phyloP scores from a whole-genome alignment of 768 basidiomycete genomes.

The Pisolithus albus region DNA sequence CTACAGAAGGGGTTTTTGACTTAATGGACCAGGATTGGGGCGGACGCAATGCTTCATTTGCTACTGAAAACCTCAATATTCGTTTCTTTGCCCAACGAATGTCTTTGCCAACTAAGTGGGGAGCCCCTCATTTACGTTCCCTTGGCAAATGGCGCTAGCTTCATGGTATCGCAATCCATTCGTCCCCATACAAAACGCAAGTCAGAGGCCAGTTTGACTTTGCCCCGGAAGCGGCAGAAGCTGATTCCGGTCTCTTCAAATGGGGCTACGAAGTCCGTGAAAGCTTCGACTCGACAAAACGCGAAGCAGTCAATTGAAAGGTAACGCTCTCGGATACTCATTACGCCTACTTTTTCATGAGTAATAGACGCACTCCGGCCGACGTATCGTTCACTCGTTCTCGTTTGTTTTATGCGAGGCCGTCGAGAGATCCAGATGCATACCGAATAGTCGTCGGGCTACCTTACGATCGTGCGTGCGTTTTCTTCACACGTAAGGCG shows the following conservation, averaged over 20 bases:
- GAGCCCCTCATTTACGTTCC: conserved; percentile 49
- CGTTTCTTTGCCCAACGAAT: conserved; percentile 71
- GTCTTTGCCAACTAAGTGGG: conserved; percentile 79
- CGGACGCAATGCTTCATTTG: conserved; percentile 69
- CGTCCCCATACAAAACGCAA: conserved; percentile 11
- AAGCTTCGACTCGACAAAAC: conserved; percentile 3
- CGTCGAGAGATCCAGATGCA: conserved; percentile 44
- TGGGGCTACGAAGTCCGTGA: conserved; percentile 3
- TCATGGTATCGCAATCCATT: conserved; percentile 7
- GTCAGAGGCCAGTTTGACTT: conserved; percentile 12
- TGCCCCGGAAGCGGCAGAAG: conserved; percentile 25
- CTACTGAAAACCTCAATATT: conserved; percentile 73
- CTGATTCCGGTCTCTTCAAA: conserved; percentile 2
- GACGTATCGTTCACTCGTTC: conserved; percentile 48
- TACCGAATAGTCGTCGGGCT: conserved; percentile 55
- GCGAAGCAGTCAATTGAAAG: conserved; percentile 14
- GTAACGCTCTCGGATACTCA: conserved; percentile 3
- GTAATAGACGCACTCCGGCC: conserved; percentile 37
- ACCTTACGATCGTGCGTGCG: conserved; percentile 53
- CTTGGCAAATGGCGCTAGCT: conserved; percentile 13
- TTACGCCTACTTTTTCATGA: conserved; percentile 3
- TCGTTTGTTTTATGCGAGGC: conserved; percentile 64
- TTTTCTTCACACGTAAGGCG: not conserved
- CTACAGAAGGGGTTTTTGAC: not conserved
- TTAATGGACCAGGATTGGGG: conserved; percentile 56